Percentiles rank a stretch among this genome's conserved stretches.
Evolutionary conservation across 768 basidiomycete genomes (phyloP).

Genomic region (Xerocomellus intermedius): DNA sequence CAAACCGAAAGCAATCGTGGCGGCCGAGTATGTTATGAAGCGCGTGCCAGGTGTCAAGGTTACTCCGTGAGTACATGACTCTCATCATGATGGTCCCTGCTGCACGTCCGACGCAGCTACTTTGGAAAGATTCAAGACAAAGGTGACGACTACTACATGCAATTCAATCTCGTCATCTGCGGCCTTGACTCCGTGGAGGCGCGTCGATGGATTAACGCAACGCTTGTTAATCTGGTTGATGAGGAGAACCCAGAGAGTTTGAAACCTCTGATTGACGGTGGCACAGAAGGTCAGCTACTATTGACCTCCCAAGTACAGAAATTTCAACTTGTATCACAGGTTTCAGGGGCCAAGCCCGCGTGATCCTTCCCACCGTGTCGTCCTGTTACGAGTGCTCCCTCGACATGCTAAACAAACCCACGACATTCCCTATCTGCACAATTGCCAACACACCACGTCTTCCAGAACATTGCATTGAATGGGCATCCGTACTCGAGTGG

Average conservation of each 20-base stretch:
- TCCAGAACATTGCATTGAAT: conserved; percentile 99
- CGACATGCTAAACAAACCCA: conserved; percentile 97
- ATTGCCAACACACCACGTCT: conserved; percentile 98
- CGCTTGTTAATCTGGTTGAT: conserved; percentile 92
- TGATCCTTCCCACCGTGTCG: conserved; percentile 91
- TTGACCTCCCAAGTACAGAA: neutral
- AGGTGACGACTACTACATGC: conserved; percentile 89
- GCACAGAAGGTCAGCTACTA: conserved; percentile 78
- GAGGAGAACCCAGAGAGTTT: conserved; percentile 88
- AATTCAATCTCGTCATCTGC: conserved; percentile 96
- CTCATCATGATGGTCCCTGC: neutral
- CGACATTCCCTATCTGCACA: conserved; percentile 96
- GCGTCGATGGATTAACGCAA: conserved; percentile 98
- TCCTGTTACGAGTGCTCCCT: conserved; percentile 98
- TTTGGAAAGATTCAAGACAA: conserved; percentile 99
- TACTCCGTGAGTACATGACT: conserved; percentile 69
- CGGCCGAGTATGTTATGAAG: conserved; percentile 96
- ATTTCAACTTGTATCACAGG: conserved; percentile 46
- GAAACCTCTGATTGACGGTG: conserved; percentile 97
- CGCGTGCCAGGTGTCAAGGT: conserved; percentile 96
- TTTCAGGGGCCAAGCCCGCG: conserved; percentile 97
- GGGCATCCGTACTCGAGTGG: conserved; percentile 99
- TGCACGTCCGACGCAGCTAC: conserved; percentile 53
- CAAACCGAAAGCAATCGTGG: conserved; percentile 87
- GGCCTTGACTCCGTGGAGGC: conserved; percentile 98